phyloP scores from a whole-genome alignment of 306 rosid genomes.

The Ziziphus jujuba region DNA sequence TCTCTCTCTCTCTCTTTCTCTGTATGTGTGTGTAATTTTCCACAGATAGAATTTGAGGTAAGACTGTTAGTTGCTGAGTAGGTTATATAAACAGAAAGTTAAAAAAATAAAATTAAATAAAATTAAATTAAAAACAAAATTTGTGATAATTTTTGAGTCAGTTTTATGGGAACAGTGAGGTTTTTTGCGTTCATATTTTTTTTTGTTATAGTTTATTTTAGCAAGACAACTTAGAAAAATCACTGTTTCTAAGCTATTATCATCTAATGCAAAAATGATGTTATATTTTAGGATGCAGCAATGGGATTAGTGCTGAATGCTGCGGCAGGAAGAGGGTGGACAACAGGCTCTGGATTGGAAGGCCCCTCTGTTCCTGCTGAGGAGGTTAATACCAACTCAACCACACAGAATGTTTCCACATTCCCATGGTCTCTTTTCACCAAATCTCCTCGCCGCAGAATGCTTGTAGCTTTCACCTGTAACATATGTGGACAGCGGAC shows the following conservation, averaged over 20 bases:
- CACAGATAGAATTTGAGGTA: too few species aligned
- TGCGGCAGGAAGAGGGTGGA: constrained; percentile 93
- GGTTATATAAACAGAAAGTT: too few species aligned
- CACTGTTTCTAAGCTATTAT: too few species aligned
- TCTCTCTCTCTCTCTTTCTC: constrained; percentile 9
- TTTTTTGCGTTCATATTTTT: too few species aligned
- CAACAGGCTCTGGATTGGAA: constrained; percentile 98
- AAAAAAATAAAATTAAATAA: too few species aligned
- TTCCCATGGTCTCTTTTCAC: constrained; percentile 99
- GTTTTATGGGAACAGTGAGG: too few species aligned
- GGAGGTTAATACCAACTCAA: constrained; percentile 43
- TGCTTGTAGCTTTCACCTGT: constrained; percentile 92
- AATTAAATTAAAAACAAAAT: too few species aligned
- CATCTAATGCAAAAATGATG: too few species aligned
- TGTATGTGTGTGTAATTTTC: neutral
- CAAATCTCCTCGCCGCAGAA: constrained; percentile 90
- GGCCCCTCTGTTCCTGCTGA: constrained; percentile 87
- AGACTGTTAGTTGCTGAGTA: too few species aligned
- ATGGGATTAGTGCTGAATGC: constrained; percentile 96
- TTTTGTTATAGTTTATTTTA: constrained; percentile 9
- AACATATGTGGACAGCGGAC: constrained; percentile 96
- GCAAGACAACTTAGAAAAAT: neutral
- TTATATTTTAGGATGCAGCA: constrained; percentile 67
- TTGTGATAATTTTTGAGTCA: too few species aligned
- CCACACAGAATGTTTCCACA: constrained; percentile 72